A percentile compares a stretch with the other conserved stretches of the same genome.
These are phyloP conservation scores for Hypsizygus marmoreus DNA, from an alignment of 768 basidiomycete genomes.

Conservation along the genomic window DNA sequence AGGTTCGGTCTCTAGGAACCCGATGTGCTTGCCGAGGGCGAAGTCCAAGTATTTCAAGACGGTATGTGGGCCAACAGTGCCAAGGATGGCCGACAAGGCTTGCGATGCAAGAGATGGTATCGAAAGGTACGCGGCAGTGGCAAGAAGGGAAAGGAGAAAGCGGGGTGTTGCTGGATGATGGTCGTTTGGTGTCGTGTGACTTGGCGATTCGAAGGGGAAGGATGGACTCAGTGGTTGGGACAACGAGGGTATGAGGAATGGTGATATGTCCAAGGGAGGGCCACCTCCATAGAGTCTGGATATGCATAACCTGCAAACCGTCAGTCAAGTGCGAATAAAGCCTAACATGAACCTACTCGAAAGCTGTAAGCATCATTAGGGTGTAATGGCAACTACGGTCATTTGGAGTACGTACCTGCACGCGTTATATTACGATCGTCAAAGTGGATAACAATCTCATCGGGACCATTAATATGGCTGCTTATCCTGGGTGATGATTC, in stretches of 20 bases:
- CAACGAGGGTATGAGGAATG: slow-evolving; percentile 64
- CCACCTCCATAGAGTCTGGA: slow-evolving; percentile 87
- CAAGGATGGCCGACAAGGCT: slow-evolving; percentile 69
- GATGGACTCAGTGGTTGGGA: slow-evolving; percentile 70
- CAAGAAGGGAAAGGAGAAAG: slow-evolving; percentile 84
- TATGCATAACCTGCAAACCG: slow-evolving; percentile 68
- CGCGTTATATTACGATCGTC: slow-evolving; percentile 89
- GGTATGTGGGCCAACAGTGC: slow-evolving; percentile 78
- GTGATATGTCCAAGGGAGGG: slow-evolving; percentile 69
- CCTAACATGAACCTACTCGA: slow-evolving; percentile 66
- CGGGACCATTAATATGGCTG: slow-evolving; percentile 30
- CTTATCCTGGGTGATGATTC: slow-evolving; percentile 51
- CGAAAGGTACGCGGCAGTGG: slow-evolving; percentile 84
- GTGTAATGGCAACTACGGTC: slow-evolving; percentile 11
- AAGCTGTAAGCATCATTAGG: slow-evolving; percentile 50
- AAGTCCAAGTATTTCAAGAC: slow-evolving; percentile 78
- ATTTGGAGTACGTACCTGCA: slow-evolving; percentile 60
- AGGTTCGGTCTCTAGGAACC: slow-evolving; percentile 30
- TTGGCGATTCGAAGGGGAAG: slow-evolving; percentile 42
- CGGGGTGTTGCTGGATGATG: slow-evolving; percentile 78
- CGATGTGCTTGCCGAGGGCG: slow-evolving; percentile 72
- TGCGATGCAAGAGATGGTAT: slow-evolving; percentile 76
- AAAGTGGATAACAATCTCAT: slow-evolving; percentile 70
- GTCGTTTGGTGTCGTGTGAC: slow-evolving; percentile 41
- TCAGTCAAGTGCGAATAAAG: not conserved